Conservation (phyloP, 805 yeast genomes). For the Wickerhamiella cacticola region DNA sequence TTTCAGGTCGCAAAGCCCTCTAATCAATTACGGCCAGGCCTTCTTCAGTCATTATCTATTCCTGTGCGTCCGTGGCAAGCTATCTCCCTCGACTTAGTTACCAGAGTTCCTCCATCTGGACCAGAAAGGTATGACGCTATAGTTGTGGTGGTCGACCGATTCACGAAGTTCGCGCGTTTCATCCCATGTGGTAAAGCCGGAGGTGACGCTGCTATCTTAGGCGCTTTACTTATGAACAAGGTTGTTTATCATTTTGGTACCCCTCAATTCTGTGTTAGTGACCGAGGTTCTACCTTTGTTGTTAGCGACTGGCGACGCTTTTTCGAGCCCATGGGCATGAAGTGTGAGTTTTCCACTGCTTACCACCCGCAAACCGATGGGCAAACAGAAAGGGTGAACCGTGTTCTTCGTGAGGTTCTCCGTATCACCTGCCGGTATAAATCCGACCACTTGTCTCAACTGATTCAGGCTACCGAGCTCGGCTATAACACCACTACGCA, state of each 20-base stretch:
- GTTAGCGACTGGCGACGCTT: background rate
- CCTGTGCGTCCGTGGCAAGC: background rate
- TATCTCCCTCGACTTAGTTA: background rate
- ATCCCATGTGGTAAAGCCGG: background rate
- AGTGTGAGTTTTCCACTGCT: background rate
- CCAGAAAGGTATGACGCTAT: background rate
- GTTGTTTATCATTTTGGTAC: background rate
- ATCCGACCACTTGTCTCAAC: background rate
- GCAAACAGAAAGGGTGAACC: background rate
- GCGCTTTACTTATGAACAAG: background rate
- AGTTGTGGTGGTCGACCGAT: background rate
- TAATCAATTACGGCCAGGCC: background rate
- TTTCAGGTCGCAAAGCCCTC: background rate
- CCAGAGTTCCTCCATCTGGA: background rate
- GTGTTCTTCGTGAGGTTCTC: background rate
- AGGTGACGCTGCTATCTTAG: background rate
- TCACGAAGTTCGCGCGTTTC: background rate
- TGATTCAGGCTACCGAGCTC: background rate
- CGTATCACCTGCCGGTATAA: background rate
- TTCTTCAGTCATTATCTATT: background rate
- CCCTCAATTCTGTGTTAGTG: background rate
- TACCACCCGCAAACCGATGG: slow-evolving; percentile 3
- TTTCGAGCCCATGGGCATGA: background rate
- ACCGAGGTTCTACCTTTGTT: background rate
- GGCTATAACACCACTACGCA: background rate